Evolutionary conservation across 2,329 filamentous ascomycete genomes (phyloP).

Genomic region (Aspergillus bombycis): DNA sequence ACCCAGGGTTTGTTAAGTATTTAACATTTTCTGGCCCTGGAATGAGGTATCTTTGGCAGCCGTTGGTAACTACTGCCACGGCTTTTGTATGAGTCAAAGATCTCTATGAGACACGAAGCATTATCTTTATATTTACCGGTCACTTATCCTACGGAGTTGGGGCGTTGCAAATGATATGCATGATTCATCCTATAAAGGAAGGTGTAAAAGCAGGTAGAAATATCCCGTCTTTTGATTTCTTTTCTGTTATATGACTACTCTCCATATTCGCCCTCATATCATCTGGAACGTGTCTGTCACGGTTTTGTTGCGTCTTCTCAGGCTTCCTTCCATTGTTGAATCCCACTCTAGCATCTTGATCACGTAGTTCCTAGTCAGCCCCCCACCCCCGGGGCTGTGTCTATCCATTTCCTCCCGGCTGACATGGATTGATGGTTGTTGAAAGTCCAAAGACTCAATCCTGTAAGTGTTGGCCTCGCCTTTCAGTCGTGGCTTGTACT

Average conservation of each 20-base stretch:
- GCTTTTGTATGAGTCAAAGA: neutral
- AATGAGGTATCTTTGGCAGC: neutral
- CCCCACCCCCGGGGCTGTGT: neutral
- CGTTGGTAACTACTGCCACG: neutral
- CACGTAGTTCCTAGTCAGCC: neutral
- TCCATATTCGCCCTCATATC: neutral
- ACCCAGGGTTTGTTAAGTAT: conserved; percentile 36
- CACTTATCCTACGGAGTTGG: neutral
- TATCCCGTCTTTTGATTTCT: neutral
- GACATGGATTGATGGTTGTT: conserved; percentile 31
- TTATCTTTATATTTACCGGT: neutral
- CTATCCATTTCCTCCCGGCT: conserved; percentile 7
- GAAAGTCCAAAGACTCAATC: conserved; percentile 28
- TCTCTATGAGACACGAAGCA: neutral
- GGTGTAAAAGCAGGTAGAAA: neutral
- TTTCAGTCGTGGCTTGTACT: neutral
- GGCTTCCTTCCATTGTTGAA: conserved; percentile 6
- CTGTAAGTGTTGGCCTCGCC: neutral
- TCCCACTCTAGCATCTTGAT: neutral
- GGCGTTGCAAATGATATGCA: neutral
- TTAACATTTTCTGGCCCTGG: neutral
- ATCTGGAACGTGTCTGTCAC: neutral
- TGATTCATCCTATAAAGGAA: neutral
- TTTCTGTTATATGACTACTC: neutral
- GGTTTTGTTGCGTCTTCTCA: neutral